phyloP scores from a whole-genome alignment of 192 early-diverging fungal species.

The Umbelopsis ramanniana region DNA sequence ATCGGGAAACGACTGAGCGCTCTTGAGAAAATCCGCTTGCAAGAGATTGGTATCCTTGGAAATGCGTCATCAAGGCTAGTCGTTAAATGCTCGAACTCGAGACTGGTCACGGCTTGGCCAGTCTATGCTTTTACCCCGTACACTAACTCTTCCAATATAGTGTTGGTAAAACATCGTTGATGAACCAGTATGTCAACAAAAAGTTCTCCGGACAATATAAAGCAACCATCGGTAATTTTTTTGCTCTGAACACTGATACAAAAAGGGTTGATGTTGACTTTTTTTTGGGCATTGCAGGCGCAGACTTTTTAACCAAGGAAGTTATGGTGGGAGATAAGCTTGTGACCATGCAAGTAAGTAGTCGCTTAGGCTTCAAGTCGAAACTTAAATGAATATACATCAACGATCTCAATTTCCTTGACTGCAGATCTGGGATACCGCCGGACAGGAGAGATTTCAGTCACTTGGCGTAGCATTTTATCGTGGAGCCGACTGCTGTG shows the following conservation, averaged over 20 bases:
- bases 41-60: no score
- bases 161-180: slow-evolving; percentile 97
- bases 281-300: slow-evolving; percentile 58
- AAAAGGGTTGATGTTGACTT: neutral
- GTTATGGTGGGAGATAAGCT: slow-evolving; percentile 89
- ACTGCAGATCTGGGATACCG: slow-evolving; percentile 95
- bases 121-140: slow-evolving; percentile 14
- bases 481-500: slow-evolving; percentile 98
- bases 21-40: no score
- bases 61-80: no score
- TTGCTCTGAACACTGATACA: neutral
- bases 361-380: neutral
- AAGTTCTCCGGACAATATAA: slow-evolving; percentile 98
- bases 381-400: no score
- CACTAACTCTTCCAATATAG: slow-evolving; percentile 39
- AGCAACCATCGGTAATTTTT: slow-evolving; percentile 76
- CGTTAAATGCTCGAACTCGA: no score
- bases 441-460: slow-evolving; percentile 99
- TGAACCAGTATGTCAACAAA: slow-evolving; percentile 99
- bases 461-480: slow-evolving; percentile 98
- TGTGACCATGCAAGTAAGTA: slow-evolving; percentile 88
- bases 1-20: neutral
- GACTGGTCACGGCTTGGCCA: no score
- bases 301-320: slow-evolving; percentile 99
- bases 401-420: no score